These are phyloP conservation scores for Rhizopogon roseolus DNA, from an alignment of 768 basidiomycete genomes.

Conservation along the genomic window DNA sequence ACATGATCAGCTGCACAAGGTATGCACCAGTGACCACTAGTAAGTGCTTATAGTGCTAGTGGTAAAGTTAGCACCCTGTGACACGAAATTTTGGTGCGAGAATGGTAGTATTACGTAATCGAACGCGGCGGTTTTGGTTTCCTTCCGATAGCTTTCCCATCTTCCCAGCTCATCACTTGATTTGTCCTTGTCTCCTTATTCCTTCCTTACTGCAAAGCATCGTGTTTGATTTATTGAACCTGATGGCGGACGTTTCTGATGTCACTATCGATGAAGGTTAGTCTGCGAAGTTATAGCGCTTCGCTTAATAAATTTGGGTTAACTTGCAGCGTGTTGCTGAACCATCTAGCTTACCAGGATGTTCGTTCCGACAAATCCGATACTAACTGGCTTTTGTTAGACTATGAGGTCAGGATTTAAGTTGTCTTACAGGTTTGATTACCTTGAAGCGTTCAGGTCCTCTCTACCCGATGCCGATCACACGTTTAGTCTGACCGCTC, in stretches of 20 bases:
- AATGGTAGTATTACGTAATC: neutral
- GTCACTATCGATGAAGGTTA: slow-evolving; percentile 69
- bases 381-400: slow-evolving; percentile 86
- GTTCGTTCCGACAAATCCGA: slow-evolving; percentile 82
- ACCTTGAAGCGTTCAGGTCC: slow-evolving; percentile 12
- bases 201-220: neutral
- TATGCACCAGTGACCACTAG: too few species aligned
- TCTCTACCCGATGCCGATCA: slow-evolving; percentile 4
- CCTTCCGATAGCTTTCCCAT: neutral
- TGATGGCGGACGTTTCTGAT: slow-evolving; percentile 80
- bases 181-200: neutral
- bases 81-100: neutral
- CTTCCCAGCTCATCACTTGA: neutral
- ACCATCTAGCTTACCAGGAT: slow-evolving; percentile 71
- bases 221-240: neutral
- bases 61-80: too few species aligned
- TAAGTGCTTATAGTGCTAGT: too few species aligned
- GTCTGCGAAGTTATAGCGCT: slow-evolving; percentile 10
- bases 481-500: slow-evolving; percentile 57
- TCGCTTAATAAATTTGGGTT: slow-evolving; percentile 7
- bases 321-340: slow-evolving; percentile 21
- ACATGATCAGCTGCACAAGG: neutral
- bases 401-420: slow-evolving; percentile 64
- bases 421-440: neutral
- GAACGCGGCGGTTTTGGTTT: neutral